Base-by-base conservation (phyloP, 2,329 filamentous ascomycete species). In the Scedosporium dehoogii region DNA sequence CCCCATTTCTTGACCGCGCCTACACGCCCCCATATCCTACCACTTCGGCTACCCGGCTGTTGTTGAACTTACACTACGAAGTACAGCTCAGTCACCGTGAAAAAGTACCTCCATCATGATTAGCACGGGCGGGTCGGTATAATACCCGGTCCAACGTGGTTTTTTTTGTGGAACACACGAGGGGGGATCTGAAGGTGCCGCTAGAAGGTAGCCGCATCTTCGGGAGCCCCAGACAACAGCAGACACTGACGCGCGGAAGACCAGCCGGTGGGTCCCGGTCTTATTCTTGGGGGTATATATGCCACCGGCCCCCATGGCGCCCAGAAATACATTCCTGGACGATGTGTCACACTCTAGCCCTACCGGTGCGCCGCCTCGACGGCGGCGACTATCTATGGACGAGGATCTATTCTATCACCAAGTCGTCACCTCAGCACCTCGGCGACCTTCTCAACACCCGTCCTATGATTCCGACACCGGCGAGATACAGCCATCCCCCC, bases 401-500 rank as follows among this genome's bases (percentile, higher is more conserved):
- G 79, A 83, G 73, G 80, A 83, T 68, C 72, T 79, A 68, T 77
- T 78, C 68, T 83, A 83, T 68, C 78, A 80, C 62, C 74, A 76
- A 66, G 73, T 82, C 69, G 80, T 83, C 78, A 80, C 75, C 41
- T 74, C 71, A 56, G 69, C 72, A n/a, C 69, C 69, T 51, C 71
- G 73, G 65, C 78, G 76, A 67, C 77, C 76, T 23, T 77, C 77
- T 59, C 76, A 77, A 66, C 79, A 79, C 63, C 79, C 79, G 55
- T 74, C 76, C 16, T 81, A 82, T 67, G 58, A 64, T 12, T 42
- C 48, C 33, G 46, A 56, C 23, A 59, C 64, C 41, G 29, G 63
- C 57, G 21, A 64, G 58, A 61, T 63, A 59, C 58, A 64, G 56
- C 62, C 58, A 6, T 33, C 61, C 14, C 21, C 21, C 23, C 33